Evolutionary conservation across 345 rosid species (phyloP).

Genomic region (Arabidopsis arenosa): DNA sequence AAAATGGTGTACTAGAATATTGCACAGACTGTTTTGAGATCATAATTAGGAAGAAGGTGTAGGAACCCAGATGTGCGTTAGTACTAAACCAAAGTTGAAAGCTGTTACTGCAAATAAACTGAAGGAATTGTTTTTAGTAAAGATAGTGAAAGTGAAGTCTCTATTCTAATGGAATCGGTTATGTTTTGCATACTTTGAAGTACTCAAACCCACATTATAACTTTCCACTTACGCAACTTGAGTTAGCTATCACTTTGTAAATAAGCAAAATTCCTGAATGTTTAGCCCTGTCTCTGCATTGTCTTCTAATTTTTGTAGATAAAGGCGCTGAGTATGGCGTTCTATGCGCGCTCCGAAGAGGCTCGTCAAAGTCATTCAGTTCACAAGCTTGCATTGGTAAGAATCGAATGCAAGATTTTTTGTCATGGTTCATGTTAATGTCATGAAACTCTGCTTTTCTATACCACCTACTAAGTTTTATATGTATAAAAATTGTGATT

Average conservation of each 20-base stretch:
- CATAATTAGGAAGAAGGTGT: constrained; percentile 12
- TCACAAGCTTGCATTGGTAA: constrained; percentile 96
- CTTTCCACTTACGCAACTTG: not conserved
- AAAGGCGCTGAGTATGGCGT: constrained; percentile 90
- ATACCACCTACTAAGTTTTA: constrained; percentile 34
- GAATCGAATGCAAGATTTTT: constrained; percentile 12
- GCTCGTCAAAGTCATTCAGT: constrained; percentile 87
- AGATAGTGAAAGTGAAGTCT: constrained; percentile 1
- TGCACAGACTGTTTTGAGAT: constrained; percentile 11
- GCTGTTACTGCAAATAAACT: not conserved
- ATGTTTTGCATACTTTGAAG: constrained; percentile 14
- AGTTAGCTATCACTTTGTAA: constrained; percentile 16
- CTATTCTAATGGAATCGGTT: not conserved
- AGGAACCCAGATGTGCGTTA: constrained; percentile 11
- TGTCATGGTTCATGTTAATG: not conserved
- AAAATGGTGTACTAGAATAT: not conserved
- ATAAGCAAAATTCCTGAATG: constrained; percentile 15
- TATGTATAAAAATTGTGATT: constrained; percentile 2
- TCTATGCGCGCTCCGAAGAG: constrained; percentile 94
- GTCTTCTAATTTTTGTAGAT: constrained; percentile 54
- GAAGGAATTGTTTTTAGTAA: not conserved
- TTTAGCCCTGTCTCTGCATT: not conserved
- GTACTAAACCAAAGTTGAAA: constrained; percentile 1
- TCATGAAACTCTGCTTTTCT: constrained; percentile 5
- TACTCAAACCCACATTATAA: constrained; percentile 20